Conservation (phyloP, 345 rosid species). For the Toxicodendron radicans region DNA sequence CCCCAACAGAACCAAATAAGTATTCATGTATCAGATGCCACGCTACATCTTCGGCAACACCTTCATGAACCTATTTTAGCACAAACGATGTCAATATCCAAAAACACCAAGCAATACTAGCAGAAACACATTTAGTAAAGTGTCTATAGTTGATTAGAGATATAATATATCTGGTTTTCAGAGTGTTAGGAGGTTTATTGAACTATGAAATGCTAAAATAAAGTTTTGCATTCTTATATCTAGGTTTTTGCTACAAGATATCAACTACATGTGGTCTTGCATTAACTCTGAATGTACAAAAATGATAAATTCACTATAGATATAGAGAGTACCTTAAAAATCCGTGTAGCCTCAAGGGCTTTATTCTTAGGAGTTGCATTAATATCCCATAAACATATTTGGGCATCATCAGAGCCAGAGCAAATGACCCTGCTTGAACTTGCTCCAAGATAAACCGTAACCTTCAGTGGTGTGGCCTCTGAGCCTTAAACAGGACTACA, state of each 20-base stretch:
- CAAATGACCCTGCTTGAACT: conserved; percentile 85
- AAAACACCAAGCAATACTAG: neutral
- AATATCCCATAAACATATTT: conserved; percentile 96
- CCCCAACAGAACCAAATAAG: conserved; percentile 98
- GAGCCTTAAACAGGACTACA: conserved; percentile 85
- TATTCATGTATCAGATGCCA: conserved; percentile 98
- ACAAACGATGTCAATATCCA: conserved; percentile 9
- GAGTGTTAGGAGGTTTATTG: neutral
- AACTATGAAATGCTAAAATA: neutral
- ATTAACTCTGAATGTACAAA: neutral
- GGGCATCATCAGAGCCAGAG: conserved; percentile 98
- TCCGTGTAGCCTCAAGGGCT: conserved; percentile 79
- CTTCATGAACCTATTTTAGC: conserved; percentile 80
- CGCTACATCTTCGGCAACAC: conserved; percentile 98
- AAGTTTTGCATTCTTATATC: neutral
- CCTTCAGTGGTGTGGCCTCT: conserved; percentile 97
- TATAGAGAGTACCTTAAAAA: conserved; percentile 56
- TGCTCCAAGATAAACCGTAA: conserved; percentile 96
- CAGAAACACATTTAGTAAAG: neutral
- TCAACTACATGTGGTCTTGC: neutral
- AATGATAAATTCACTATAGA: neutral
- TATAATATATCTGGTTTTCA: neutral
- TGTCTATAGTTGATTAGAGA: neutral
- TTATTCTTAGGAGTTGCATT: conserved; percentile 77
- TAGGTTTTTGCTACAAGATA: neutral